Evolutionary conservation across 805 yeast species (phyloP).

Genomic region (Metschnikowia drakensbergensis): DNA sequence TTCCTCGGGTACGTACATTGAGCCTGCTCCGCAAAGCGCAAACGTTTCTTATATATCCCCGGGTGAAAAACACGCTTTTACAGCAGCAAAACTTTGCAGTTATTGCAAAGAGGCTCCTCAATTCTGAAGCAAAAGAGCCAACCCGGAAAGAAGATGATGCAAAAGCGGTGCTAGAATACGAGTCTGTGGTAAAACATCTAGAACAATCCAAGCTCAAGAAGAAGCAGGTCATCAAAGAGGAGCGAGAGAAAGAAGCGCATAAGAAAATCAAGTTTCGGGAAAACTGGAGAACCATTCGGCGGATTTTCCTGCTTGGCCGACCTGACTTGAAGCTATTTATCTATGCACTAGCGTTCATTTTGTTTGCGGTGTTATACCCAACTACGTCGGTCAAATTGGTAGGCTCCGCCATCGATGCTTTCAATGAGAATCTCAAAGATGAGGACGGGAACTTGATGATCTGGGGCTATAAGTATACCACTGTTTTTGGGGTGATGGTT

Average conservation of each 20-base stretch:
- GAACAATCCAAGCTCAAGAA: conserved; percentile 25
- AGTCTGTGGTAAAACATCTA: conserved; percentile 27
- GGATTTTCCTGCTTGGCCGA: conserved; percentile 37
- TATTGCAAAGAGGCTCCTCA: background rate
- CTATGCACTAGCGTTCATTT: conserved; percentile 38
- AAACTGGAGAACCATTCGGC: conserved; percentile 34
- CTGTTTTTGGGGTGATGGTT: conserved; percentile 39
- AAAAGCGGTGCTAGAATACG: background rate
- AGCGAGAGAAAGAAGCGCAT: conserved; percentile 23
- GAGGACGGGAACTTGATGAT: conserved; percentile 38
- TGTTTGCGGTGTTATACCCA: conserved; percentile 43
- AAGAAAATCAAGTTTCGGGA: conserved; percentile 28
- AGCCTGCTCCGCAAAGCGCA: background rate
- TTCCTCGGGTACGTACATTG: background rate
- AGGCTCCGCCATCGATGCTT: conserved; percentile 43
- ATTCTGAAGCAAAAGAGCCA: background rate
- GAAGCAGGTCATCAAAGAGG: conserved; percentile 27
- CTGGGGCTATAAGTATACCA: conserved; percentile 44
- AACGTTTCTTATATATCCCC: background rate
- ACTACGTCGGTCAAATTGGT: conserved; percentile 42
- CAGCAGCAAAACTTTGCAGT: background rate
- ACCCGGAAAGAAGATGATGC: background rate
- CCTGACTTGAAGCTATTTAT: conserved; percentile 38
- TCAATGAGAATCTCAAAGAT: conserved; percentile 31
- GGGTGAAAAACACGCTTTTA: background rate